Evolutionary conservation across 371 early-diverging fungal genomes (phyloP).

Genomic region (Rhizopus arrhizus): DNA sequence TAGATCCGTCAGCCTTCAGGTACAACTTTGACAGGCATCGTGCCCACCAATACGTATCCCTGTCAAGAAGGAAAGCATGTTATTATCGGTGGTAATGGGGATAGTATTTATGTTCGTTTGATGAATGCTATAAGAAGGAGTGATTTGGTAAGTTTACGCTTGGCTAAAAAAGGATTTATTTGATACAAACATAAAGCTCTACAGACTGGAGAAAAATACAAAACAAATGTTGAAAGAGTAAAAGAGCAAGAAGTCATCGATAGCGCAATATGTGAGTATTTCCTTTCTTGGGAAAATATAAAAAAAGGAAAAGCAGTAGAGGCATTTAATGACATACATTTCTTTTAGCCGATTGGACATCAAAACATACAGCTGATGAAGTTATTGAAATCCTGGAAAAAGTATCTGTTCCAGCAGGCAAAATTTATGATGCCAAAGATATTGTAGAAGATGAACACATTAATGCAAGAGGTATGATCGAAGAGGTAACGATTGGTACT

Average conservation of each 20-base stretch:
- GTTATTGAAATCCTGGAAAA: conserved; percentile 43
- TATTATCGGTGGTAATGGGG: conserved; percentile 63
- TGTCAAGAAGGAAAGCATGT: conserved; percentile 56
- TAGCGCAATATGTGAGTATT: conserved; percentile 46
- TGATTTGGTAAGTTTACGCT: conserved; percentile 46
- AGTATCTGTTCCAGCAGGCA: conserved; percentile 57
- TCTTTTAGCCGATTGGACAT: conserved; percentile 47
- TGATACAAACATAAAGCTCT: neutral
- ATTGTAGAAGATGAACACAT: conserved; percentile 57
- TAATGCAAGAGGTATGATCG: conserved; percentile 56
- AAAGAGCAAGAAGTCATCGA: conserved; percentile 48
- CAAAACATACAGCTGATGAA: conserved; percentile 41
- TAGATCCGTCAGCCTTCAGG: conserved; percentile 59
- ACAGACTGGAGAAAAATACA: conserved; percentile 48
- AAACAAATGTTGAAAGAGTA: conserved; percentile 52
- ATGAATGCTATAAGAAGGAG: conserved; percentile 52
- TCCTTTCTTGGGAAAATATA: neutral
- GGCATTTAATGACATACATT: neutral
- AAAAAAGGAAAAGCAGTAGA: neutral
- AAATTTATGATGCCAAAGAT: conserved; percentile 58
- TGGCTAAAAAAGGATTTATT: neutral
- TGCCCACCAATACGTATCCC: conserved; percentile 61
- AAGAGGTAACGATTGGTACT: conserved; percentile 43
- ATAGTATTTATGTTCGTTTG: conserved; percentile 59
- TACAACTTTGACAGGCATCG: conserved; percentile 60